A percentile compares a stretch with the other conserved stretches of the same genome.
phyloP scores from a whole-genome alignment of 2,329 filamentous ascomycete genomes.

The Fusarium sp. region DNA sequence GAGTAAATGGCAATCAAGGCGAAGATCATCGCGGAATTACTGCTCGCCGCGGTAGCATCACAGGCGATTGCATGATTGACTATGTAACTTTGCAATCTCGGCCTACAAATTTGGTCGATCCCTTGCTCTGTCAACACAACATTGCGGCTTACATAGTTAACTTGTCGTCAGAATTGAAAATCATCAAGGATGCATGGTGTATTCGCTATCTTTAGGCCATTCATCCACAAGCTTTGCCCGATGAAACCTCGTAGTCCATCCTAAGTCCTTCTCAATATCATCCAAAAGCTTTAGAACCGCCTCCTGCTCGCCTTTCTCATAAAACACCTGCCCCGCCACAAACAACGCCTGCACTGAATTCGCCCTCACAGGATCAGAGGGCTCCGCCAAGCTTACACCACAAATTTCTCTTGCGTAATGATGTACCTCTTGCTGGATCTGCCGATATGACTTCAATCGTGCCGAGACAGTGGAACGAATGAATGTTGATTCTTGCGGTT shows the following conservation, averaged over 20 bases:
- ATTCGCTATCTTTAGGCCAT: slow-evolving; percentile 7
- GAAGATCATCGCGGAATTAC: not conserved
- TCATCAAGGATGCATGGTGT: too few relatives aligned
- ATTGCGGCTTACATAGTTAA: not conserved
- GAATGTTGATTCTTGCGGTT: slow-evolving; percentile 35
- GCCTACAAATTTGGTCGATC: too few relatives aligned
- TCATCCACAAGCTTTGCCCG: slow-evolving; percentile 27
- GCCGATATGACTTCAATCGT: slow-evolving; percentile 28
- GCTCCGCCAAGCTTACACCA: slow-evolving; percentile 31
- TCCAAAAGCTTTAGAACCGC: slow-evolving; percentile 63
- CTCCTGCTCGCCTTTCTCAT: slow-evolving; percentile 62
- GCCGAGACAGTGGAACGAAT: slow-evolving; percentile 36
- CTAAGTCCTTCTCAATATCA: slow-evolving; percentile 68
- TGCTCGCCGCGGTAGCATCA: not conserved
- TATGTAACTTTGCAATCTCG: not conserved
- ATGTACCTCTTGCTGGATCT: slow-evolving; percentile 22
- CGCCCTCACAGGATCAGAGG: slow-evolving; percentile 22
- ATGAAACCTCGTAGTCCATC: slow-evolving; percentile 61
- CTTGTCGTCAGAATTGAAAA: too few relatives aligned
- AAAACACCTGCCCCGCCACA: slow-evolving; percentile 36
- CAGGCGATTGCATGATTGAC: not conserved
- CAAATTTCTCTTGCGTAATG: slow-evolving; percentile 34
- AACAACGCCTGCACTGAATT: slow-evolving; percentile 36
- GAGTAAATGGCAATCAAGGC: not conserved
- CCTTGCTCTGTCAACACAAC: not conserved